These are phyloP conservation scores for Bolboschoenoplectus hybrid DNA, from an alignment of 202 grass and related monocot genomes.

Conservation along the genomic window DNA sequence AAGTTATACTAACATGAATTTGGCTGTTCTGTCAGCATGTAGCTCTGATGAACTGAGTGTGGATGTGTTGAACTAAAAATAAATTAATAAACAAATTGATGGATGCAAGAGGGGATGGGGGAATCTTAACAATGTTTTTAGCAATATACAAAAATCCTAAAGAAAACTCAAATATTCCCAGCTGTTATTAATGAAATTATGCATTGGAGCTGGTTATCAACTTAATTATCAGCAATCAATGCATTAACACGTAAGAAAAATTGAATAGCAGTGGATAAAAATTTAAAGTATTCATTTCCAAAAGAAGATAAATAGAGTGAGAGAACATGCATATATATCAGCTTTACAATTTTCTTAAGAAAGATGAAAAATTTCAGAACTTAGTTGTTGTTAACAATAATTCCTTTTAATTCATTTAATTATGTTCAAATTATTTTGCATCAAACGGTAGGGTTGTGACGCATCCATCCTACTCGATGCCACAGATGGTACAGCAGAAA, in stretches of 20 bases:
- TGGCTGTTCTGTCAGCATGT: constrained; percentile 26
- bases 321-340: not conserved
- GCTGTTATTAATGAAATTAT: not conserved
- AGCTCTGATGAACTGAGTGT: constrained; percentile 7
- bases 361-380: not conserved
- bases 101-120: not conserved
- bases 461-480: constrained; percentile 82
- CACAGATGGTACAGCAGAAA: constrained; percentile 61
- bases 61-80: not conserved
- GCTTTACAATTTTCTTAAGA: not conserved
- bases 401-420: not conserved
- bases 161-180: not conserved
- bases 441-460: constrained; percentile 69
- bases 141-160: not conserved
- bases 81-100: not conserved
- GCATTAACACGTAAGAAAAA: not conserved
- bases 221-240: not conserved
- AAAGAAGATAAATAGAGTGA: not conserved
- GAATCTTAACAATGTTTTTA: not conserved
- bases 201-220: not conserved
- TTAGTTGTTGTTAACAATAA: not conserved
- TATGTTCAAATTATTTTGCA: not conserved
- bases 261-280: not conserved
- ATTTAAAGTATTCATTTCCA: not conserved
- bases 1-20: constrained; percentile 11